Conservation (phyloP, 2,329 filamentous ascomycete genomes). For the Aspergillus intermedius region DNA sequence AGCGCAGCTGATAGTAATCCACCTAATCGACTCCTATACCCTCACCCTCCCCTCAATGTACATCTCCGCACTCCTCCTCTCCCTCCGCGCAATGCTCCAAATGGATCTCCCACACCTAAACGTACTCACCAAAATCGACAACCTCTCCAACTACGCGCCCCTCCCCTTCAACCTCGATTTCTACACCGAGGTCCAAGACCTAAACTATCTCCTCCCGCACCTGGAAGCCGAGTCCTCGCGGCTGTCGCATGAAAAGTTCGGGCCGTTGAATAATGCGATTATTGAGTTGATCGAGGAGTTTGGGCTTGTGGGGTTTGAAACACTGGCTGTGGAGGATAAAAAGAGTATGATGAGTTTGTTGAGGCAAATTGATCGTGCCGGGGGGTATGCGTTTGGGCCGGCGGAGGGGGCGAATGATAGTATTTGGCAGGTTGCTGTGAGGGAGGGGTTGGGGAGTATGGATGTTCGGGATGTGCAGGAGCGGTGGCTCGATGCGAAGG, state of each 20-base stretch:
- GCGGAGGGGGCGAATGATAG: constrained; percentile 91
- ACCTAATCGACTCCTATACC: constrained; percentile 90
- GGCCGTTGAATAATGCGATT: constrained; percentile 77
- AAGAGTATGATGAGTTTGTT: constrained; percentile 92
- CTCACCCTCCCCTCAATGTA: constrained; percentile 90
- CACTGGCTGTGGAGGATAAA: constrained; percentile 92
- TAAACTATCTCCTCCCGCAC: constrained; percentile 73
- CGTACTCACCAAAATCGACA: constrained; percentile 96
- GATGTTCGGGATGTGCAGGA: constrained; percentile 89
- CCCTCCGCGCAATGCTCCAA: constrained; percentile 92
- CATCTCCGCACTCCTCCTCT: constrained; percentile 86
- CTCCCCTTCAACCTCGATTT: constrained; percentile 94
- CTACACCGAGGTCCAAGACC: constrained; percentile 94
- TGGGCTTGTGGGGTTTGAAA: constrained; percentile 83
- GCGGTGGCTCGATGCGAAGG: constrained; percentile 86
- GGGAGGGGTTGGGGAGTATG: constrained; percentile 61
- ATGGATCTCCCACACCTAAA: constrained; percentile 96
- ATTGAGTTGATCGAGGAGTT: constrained; percentile 84
- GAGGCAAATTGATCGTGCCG: constrained; percentile 81
- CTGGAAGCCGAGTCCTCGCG: constrained; percentile 72
- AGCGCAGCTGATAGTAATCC: constrained; percentile 76
- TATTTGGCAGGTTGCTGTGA: constrained; percentile 95
- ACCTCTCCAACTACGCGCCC: constrained; percentile 73
- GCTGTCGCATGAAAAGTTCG: constrained; percentile 67
- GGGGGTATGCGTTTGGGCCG: constrained; percentile 85